Evolutionary conservation across 1,284 basidiomycete genomes (phyloP), one percentile per base, ranked within the genome.

Genomic region (Naganishia albida): DNA sequence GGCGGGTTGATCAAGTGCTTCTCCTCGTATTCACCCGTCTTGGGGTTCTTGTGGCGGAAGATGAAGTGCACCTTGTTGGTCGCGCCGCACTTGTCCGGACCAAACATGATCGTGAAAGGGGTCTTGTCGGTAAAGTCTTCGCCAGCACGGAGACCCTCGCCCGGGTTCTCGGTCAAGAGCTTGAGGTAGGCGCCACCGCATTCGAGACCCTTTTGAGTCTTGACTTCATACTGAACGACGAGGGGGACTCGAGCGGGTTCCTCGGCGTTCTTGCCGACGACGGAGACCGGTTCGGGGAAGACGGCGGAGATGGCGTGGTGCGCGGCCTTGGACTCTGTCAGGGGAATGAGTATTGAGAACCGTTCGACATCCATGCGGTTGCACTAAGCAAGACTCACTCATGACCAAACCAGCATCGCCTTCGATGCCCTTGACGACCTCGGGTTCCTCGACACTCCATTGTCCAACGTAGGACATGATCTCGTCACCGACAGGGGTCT

Each of bases 131-230:
- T 90, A 81, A 96, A 96, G 77, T 95, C 93, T 81, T 92, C 90
- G 67, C 91, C 91, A 65, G 88, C 89, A 80, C 93, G 88, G 84
- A 94, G 91, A 69, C 92, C 93, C 30, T 77, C 74, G 51, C 72
- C 74, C 40, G 69, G 57, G 51, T 62, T 71, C 69, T 83, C 83
- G 48, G 80, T 81, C 60, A 99, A 86, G 65, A 99, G 87, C 83
- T 99, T 99, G 82, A 99, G 82, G 82, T 99, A 99, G 46, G 96
- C 96, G 82, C 96, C 96, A 81, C 96, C 96, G 74, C 96, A 99
- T 81, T 95, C 94, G 67, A 97, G 91, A 66, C 95, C 95, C 81
- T 98, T 95, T 83, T 99, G 95, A 80, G 97, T 92, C 83, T 99
- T 97, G 82, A 95, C 93, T 80, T 99, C 96, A 78, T 99, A 99